phyloP scores from a whole-genome alignment of 208 protist genomes.

The Tritrichomonas foetus region DNA sequence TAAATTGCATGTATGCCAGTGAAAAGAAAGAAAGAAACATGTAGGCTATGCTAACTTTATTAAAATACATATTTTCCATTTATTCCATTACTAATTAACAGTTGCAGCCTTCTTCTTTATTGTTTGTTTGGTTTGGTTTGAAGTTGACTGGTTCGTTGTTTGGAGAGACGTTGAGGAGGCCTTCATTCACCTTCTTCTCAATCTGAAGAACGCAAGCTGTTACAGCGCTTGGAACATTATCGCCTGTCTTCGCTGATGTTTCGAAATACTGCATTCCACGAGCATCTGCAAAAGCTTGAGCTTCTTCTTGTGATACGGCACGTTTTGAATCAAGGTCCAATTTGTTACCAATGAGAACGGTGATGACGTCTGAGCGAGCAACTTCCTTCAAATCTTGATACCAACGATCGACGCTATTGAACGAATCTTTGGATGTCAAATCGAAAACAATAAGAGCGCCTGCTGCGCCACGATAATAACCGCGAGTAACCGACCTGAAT shows the following conservation, averaged over 20 bases:
- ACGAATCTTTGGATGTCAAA: not conserved
- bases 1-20: too few relatives aligned
- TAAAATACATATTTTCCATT: too few relatives aligned
- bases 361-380: not conserved
- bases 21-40: too few relatives aligned
- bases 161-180: too few relatives aligned
- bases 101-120: too few relatives aligned
- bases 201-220: too few relatives aligned
- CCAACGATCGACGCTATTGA: not conserved
- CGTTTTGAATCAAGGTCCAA: not conserved
- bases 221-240: constrained; percentile 28
- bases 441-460: constrained; percentile 36
- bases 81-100: too few relatives aligned
- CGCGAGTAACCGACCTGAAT: not conserved
- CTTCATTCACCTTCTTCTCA: too few relatives aligned
- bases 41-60: too few relatives aligned
- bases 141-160: too few relatives aligned
- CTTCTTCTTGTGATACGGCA: not conserved
- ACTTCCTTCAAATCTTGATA: not conserved
- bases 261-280: not conserved
- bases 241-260: not conserved
- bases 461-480: not conserved
- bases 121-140: too few relatives aligned
- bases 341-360: constrained; percentile 19
- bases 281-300: not conserved